These are phyloP conservation scores for Leptodontidium sp. DNA, from an alignment of 2,329 filamentous ascomycete species.

Conservation along the genomic window DNA sequence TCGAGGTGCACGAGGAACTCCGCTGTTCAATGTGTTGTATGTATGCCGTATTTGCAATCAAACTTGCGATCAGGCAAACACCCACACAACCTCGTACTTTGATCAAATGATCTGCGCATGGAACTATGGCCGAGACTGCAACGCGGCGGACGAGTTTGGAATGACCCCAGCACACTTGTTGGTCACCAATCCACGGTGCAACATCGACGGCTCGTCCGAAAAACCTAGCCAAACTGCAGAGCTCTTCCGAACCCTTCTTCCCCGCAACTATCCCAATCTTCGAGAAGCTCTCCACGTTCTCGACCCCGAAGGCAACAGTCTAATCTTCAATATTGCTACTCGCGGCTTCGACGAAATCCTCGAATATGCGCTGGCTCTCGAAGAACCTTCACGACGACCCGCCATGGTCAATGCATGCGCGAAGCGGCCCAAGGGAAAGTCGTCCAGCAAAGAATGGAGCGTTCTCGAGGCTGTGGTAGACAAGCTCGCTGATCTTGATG, in stretches of 20 bases:
- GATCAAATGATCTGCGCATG: constrained; percentile 39
- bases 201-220: constrained; percentile 29
- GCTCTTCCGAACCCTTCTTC: constrained; percentile 35
- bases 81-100: constrained; percentile 35
- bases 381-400: constrained; percentile 27
- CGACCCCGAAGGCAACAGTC: constrained; percentile 36
- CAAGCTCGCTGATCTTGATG: constrained; percentile 26
- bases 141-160: constrained; percentile 38
- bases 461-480: constrained; percentile 25
- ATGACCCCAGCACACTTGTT: constrained; percentile 38
- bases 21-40: constrained; percentile 26
- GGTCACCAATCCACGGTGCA: constrained; percentile 32
- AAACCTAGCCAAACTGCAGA: constrained; percentile 30
- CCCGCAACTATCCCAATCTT: constrained; percentile 27
- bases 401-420: constrained; percentile 38
- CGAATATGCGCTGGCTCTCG: constrained; percentile 34
- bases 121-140: constrained; percentile 33
- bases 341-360: constrained; percentile 37
- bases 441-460: constrained; percentile 19
- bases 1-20: constrained; percentile 34
- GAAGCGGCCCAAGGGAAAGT: background rate
- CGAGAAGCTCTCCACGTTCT: constrained; percentile 37
- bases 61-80: constrained; percentile 21
- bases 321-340: constrained; percentile 37
- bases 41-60: constrained; percentile 36